Percentiles rank a stretch among this genome's conserved stretches.
These are phyloP conservation scores for Penicillium simplicissimum DNA, from an alignment of 495 filamentous ascomycete genomes.

Conservation along the genomic window DNA sequence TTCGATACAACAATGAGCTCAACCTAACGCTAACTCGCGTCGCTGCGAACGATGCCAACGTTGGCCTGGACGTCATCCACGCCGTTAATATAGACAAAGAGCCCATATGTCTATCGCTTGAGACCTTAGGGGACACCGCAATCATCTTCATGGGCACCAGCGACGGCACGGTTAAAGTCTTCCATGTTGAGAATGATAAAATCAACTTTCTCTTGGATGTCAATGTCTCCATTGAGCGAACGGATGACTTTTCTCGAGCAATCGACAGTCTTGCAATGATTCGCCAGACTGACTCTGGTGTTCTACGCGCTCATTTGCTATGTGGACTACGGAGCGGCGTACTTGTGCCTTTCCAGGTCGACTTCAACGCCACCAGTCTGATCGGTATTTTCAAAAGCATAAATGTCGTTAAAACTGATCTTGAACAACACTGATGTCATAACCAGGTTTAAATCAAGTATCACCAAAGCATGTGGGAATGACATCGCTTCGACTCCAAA, in stretches of 20 bases:
- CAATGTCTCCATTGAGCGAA: conserved; percentile 14
- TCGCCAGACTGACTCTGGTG: conserved; percentile 9
- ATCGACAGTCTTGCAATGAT: conserved; percentile 42
- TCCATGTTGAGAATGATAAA: conserved; percentile 23
- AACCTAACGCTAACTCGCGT: conserved; percentile 29
- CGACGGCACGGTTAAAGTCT: conserved; percentile 37
- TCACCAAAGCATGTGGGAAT: conserved; percentile 33
- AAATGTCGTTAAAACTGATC: background rate
- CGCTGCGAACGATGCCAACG: conserved; percentile 5
- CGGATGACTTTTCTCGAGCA: conserved; percentile 37
- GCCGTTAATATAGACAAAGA: conserved; percentile 30
- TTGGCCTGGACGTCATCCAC: conserved; percentile 20
- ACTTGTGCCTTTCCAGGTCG: conserved; percentile 39
- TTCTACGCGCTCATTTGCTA: conserved; percentile 29
- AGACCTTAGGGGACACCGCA: conserved; percentile 24
- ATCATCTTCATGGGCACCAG: conserved; percentile 43
- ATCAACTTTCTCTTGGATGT: conserved; percentile 25
- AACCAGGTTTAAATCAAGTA: conserved; percentile 34
- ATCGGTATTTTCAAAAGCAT: conserved; percentile 26
- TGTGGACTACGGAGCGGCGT: conserved; percentile 49
- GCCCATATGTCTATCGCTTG: conserved; percentile 40
- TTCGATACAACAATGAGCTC: conserved; percentile 26
- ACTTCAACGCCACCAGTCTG: conserved; percentile 17
- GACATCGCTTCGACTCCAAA: conserved; percentile 40
- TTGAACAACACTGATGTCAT: background rate